Conservation (phyloP, 2,329 filamentous ascomycete species). For the Salinomyces thailandicus region DNA sequence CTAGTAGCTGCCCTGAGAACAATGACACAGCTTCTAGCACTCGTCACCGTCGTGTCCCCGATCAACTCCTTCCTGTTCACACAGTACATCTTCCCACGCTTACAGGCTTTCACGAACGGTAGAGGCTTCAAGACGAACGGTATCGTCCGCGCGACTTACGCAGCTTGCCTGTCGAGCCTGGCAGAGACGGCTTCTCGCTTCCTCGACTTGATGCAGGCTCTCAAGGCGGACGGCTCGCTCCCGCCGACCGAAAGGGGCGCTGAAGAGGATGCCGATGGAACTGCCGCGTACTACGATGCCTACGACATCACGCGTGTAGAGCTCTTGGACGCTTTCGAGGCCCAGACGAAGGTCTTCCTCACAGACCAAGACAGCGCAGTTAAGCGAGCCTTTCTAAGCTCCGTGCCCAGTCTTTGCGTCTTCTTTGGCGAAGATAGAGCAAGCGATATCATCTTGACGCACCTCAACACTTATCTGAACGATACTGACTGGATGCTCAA, state of each 20-base stretch:
- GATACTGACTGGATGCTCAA: constrained; percentile 94
- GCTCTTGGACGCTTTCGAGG: constrained; percentile 72
- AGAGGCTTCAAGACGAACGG: constrained; percentile 41
- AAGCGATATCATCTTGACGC: constrained; percentile 91
- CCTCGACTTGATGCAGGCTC: constrained; percentile 79
- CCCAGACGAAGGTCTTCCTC: constrained; percentile 78
- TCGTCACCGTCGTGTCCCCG: constrained; percentile 78
- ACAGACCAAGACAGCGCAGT: constrained; percentile 81
- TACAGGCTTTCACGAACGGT: constrained; percentile 47
- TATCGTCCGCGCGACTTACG: constrained; percentile 80
- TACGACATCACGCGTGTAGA: constrained; percentile 83
- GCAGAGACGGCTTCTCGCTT: constrained; percentile 78
- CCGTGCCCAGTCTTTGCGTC: constrained; percentile 82
- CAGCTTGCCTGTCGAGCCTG: constrained; percentile 79
- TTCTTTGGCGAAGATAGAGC: constrained; percentile 89
- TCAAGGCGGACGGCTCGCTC: constrained; percentile 73
- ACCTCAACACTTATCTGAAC: constrained; percentile 94
- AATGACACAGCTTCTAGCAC: constrained; percentile 75
- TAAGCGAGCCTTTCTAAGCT: constrained; percentile 79
- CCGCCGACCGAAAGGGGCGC: constrained; percentile 67
- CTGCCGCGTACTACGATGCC: constrained; percentile 63
- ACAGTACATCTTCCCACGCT: constrained; percentile 52
- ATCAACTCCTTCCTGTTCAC: constrained; percentile 58
- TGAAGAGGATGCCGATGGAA: constrained; percentile 54
- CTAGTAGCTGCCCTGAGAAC: constrained; percentile 76